Base-by-base conservation (phyloP, 2,329 filamentous ascomycete species). In the Penicillium sp. region DNA sequence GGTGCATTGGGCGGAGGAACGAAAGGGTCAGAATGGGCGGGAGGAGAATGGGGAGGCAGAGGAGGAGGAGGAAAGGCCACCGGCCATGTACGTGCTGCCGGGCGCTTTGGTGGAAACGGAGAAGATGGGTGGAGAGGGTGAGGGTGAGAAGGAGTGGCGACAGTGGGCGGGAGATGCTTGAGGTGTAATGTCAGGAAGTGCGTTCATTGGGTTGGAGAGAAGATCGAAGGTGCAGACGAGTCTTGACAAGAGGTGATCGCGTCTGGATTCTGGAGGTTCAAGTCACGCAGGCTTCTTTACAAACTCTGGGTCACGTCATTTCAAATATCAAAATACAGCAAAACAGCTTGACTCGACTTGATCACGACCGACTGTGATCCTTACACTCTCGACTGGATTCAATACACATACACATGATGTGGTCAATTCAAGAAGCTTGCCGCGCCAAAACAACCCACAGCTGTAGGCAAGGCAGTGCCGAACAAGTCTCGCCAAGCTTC, bases 41-140 rank as follows among this genome's bases (percentile, higher is more conserved):
- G 55, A 40, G 3, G 55, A 51, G 4, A 56, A 45, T 9, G 43
- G 49, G 34, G 55, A 49, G 4, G 43, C 48, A 43, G 66, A 71
- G 38, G 69, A 75, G 47, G 36, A 39, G 55, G 59, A 49, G 45
- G 66, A 71, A 39, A 69, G 75, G 46, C 58, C 53, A 12, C 66
- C 61, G 58, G 72, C 80, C 39, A 65, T 84, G 6, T 87, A 83
- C 70, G 51, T 86, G 27, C 66, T 86, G 11, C 80, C 80, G 0
- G 81, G 76, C 9, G 79, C 78, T 6, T 62, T 86, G 56, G 63
- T 81, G 61, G 75, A 73, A 50, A 85, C 82, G 33, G 74, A 73
- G 49, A 72, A 77, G 39, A 78, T 86, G 77, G 58, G 56, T 9
- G 65, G 69, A 50, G 63, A 63, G 39, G 63, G 62, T 42, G 58